Base-by-base conservation (phyloP, 2,329 filamentous ascomycete genomes). In the Talaromyces sp. region DNA sequence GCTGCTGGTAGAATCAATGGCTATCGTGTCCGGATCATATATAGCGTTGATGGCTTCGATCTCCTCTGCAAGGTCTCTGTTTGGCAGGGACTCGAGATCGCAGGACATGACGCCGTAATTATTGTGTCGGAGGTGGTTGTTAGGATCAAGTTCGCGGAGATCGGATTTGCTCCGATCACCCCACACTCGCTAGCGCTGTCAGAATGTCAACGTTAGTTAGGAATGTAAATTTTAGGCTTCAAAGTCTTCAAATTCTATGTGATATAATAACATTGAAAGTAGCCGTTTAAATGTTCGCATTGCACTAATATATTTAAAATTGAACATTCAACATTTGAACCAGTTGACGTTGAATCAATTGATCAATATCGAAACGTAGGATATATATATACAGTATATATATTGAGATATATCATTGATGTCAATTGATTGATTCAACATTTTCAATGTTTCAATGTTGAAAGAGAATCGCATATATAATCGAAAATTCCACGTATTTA, bases 1-100 rank as follows among this genome's bases (percentile, higher is more conserved):
- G 67, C 10, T 18, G 34, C 23, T 50, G 52, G 64, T 68, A 47
- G 64, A 67, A 33, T 67, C 73, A 47, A 76, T 57, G 16, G 82
- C 84, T 74, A 88, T 79, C 16, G 85, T 87, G 67, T 88, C 84
- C 63, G 87, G 81, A 65, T 84, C 83, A 78, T 90, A 91, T 70
- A 89, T 83, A 65, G 79, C 77, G 64, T 79, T 80, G 65, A 82
- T 75, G 27, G 79, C 78, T 66, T 79, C 77, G 33, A 79, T 75
- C 69, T 82, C 79, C 66, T 81, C 78, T 16, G 73, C 73, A 5
- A 81, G 74, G 23, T 81, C 79, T 57, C 67, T 65, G 23, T 73
- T 76, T 56, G 68, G 72, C 65, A 73, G 55, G 16, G 64, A 59
- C 12, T 70, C 68, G 36, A 70, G 64, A 40, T 56, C 58, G 23